These are phyloP conservation scores for Geotrichum carabidarum DNA, from an alignment of 1,139 yeast genomes.

Conservation along the genomic window DNA sequence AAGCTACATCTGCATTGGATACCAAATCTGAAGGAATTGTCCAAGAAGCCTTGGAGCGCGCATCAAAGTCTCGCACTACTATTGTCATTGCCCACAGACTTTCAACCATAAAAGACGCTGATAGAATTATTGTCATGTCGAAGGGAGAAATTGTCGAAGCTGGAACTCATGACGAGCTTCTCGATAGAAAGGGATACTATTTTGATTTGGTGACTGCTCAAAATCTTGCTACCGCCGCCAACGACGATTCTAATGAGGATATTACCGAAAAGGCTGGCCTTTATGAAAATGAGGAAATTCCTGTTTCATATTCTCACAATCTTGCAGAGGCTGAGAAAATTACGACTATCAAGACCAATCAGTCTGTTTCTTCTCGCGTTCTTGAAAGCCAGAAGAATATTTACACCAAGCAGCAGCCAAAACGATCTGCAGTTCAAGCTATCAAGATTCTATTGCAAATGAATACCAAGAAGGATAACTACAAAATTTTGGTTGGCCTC, in stretches of 20 bases:
- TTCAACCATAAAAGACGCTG: constrained; percentile 59
- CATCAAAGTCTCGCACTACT: constrained; percentile 64
- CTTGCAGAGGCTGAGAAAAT: neutral
- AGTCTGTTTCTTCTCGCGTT: constrained; percentile 6
- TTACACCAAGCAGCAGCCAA: neutral
- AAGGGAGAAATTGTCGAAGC: constrained; percentile 41
- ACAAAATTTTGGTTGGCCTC: constrained; percentile 30
- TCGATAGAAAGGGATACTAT: constrained; percentile 36
- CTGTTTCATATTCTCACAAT: neutral
- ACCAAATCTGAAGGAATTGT: constrained; percentile 56
- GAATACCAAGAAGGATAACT: neutral
- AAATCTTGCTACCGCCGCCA: constrained; percentile 20
- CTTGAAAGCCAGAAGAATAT: neutral
- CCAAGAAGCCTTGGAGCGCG: constrained; percentile 50
- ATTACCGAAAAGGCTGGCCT: constrained; percentile 3
- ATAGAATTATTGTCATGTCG: constrained; percentile 44
- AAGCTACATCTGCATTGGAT: constrained; percentile 77
- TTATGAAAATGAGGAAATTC: neutral
- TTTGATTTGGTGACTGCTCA: constrained; percentile 39
- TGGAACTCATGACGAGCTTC: constrained; percentile 41
- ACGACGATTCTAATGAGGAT: constrained; percentile 16
- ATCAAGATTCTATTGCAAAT: neutral
- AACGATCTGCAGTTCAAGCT: neutral
- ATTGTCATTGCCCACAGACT: constrained; percentile 79
- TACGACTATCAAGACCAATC: constrained; percentile 1